Base-by-base conservation (phyloP, 305 asterid species). In the Fraxinus nigra region DNA sequence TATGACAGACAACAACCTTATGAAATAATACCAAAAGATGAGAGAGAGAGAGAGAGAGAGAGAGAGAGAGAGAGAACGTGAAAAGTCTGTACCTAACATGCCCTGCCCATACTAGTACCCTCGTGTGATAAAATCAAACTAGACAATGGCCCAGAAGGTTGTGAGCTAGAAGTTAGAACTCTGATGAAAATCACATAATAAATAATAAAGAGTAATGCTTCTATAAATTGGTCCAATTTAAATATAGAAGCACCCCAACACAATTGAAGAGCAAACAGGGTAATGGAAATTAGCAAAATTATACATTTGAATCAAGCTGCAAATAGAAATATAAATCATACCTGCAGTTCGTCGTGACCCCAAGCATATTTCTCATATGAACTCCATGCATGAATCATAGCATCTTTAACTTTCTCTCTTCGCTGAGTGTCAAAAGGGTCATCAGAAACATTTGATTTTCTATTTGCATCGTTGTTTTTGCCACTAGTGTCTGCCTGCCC, bases 271-370 rank as follows among this genome's bases (percentile, higher is more conserved):
- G 9, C 38, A 69, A 30, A 13, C 38, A 3, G 22, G 8, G 9
- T 28, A 69, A 69, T 67, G 18, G 4, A 28, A 11, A 28, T 11
- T 69, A 69, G 75, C 75, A 30, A 5, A 30, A 28, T 69, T 13
- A 9, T 4, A 30, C 22, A 14, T 10, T 28, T 0, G 3, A 11
- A 65, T 26, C 4, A 24, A 65, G 8, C 11, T 69, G 38, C 5
- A 9, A 33, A 75, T n/a, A 48, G 77, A 74, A 81, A 79, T 72
- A 80, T 32, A 78, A 78, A 79, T 40, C 72, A 79, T 5, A 96
- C 99, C 98, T 94, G 98, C 80, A 96, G 98, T 85, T 96, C 99
- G 86, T 96, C 99, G 84, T 93, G 94, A 67, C 99, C 99, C 99
- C 99, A 96, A 37, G 98, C 98, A 90, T 94, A 93, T 84, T 89